phyloP scores from a whole-genome alignment of 2,329 filamentous ascomycete species.

The Alternaria solani region DNA sequence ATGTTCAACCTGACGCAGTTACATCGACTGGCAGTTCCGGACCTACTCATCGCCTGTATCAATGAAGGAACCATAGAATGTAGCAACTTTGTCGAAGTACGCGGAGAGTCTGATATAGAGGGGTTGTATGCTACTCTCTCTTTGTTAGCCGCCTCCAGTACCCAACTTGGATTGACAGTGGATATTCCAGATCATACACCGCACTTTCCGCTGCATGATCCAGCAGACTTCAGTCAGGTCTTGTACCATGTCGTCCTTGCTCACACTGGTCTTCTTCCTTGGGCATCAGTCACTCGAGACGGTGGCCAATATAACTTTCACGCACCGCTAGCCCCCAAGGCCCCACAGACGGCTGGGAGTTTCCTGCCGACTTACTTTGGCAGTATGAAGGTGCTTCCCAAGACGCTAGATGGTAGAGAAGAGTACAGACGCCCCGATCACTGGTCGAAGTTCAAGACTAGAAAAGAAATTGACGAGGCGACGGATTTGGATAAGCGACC shows the following conservation, averaged over 20 bases:
- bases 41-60: slow-evolving; percentile 5
- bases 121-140: slow-evolving; percentile 23
- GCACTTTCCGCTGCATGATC: slow-evolving; percentile 8
- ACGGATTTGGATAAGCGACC: slow-evolving; percentile 6
- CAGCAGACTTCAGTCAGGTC: slow-evolving; percentile 29
- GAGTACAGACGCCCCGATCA: slow-evolving; percentile 16
- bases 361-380: slow-evolving; percentile 29
- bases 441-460: slow-evolving; percentile 27
- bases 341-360: neutral
- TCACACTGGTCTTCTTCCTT: slow-evolving; percentile 20
- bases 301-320: slow-evolving; percentile 23
- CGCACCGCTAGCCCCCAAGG: neutral
- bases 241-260: slow-evolving; percentile 21
- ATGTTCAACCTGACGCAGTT: slow-evolving; percentile 33
- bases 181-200: neutral
- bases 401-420: neutral
- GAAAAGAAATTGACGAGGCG: slow-evolving; percentile 14
- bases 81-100: slow-evolving; percentile 28
- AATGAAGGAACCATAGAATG: slow-evolving; percentile 12
- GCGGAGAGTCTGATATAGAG: slow-evolving; percentile 25
- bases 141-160: slow-evolving; percentile 14
- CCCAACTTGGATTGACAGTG: slow-evolving; percentile 11
- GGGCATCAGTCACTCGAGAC: slow-evolving; percentile 21
- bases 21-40: slow-evolving; percentile 17
- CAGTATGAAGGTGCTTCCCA: slow-evolving; percentile 24